Base-by-base conservation (phyloP, 169 alveolate species). In the Pseudocohnilembus persalinus region DNA sequence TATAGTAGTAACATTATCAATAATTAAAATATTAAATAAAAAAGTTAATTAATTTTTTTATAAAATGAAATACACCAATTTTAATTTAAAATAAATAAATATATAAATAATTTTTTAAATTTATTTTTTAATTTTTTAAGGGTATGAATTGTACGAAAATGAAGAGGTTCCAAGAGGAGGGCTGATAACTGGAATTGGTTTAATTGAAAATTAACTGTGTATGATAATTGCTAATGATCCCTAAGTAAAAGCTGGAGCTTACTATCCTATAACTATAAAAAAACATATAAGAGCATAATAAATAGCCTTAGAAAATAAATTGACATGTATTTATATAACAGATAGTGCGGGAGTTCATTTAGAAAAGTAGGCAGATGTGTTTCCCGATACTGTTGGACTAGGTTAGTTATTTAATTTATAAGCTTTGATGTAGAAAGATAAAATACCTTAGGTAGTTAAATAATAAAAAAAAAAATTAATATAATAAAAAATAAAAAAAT, bases 301-400 rank as follows among this genome's bases (percentile, higher is more conserved):
- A 77, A 96, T 96, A 34, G 98, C 98, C 15, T 79, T 80, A 87
- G 96, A 95, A 83, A 95, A 94, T 76, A 88, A 91, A 30, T 89
- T 96, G 31, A 98, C 98, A 25, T 96, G 98, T 74, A 90, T 96
- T 65, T 96, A 96, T 78, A 86, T 96, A 31, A 98, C 95, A 33
- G 98, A 96, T 87, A 92, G 96, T 29, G 98, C 97, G 0, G 98
- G 98, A 81, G 98, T 98, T 29, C 90, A 88, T 85, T 86, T 96
- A 29, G 96, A 97, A 27, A 83, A 90, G 77, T 94, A 96, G 89
- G 98, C 89, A 74, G 97, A 95, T 34, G 98, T 96, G 30, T 96
- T 96, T 81, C 98, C 98, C 28, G 98, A 95, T 63, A 90, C 90
- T 75, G 84, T 87, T 27, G 97, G 95, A 82, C 95, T 96, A 74